Base-by-base conservation (phyloP, 257 asterid species). In the Nicotiana undulata region DNA sequence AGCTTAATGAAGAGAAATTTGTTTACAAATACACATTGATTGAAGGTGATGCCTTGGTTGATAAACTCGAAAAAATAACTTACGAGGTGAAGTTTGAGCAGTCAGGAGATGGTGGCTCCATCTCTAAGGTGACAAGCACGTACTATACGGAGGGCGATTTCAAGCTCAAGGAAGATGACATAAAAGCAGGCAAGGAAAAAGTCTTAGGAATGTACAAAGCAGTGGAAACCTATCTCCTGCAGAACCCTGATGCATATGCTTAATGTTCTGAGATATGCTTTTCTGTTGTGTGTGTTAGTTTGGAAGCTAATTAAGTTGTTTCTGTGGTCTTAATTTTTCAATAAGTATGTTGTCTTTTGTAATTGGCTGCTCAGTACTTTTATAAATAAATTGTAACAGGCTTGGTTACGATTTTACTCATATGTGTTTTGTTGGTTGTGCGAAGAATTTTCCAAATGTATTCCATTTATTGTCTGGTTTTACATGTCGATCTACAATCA, bases 61-160 rank as follows among this genome's bases (percentile, higher is more conserved):
- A 59, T 1, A 59, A 8, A 59, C 28, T 20, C 5, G 29, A 59
- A 20, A 59, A 59, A 9, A 59, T 59, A 59, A 59, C 64, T 59
- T 59, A 59, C 20, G 64, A 59, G 76, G 88, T 84, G 22, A 84
- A 80, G 26, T 78, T 86, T 44, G 88, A 82, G 82, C 80, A 80
- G 70, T 68, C 85, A 12, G 58, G 32, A 6, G 80, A 82, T 40
- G 89, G 88, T 8, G 89, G 88, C 40, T 80, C 88, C 20, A 63
- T 82, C 37, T 82, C 88, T 3, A 87, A 84, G 85, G 89, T 86
- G 8, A 86, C 87, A 9, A 86, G 87, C 87, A 84, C 80, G 37
- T 86, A 86, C 79, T 86, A 59, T 76, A 86, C 87, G 13, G 77
- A 40, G 55, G 89, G 86, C 55, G 85, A 72, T 55, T 86, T 86